Percentiles rank a stretch among this genome's conserved stretches.
These are phyloP conservation scores for Suillus occidentalis DNA, from an alignment of 768 basidiomycete genomes.

Conservation along the genomic window DNA sequence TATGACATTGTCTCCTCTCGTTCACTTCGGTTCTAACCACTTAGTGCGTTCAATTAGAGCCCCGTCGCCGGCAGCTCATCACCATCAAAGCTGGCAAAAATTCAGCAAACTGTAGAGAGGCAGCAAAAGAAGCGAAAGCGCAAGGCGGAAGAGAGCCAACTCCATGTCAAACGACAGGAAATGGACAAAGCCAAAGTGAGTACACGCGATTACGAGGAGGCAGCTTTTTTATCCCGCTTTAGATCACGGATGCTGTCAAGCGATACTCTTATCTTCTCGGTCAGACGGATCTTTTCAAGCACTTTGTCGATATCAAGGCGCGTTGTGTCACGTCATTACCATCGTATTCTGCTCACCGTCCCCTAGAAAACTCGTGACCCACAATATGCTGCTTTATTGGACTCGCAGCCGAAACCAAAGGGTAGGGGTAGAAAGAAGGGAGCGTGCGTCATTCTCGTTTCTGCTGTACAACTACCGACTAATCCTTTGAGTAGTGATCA, in stretches of 20 bases:
- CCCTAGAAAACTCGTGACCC: slow-evolving; percentile 84
- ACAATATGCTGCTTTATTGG: slow-evolving; percentile 87
- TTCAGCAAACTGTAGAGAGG: slow-evolving; percentile 39
- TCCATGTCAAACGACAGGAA: slow-evolving; percentile 70
- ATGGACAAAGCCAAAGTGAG: slow-evolving; percentile 87
- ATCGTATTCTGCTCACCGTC: not conserved
- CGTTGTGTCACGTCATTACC: slow-evolving; percentile 11
- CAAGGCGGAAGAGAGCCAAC: slow-evolving; percentile 68
- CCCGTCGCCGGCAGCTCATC: slow-evolving; percentile 26
- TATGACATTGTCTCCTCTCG: slow-evolving; percentile 7
- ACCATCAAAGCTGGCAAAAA: slow-evolving; percentile 34
- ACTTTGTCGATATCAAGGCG: slow-evolving; percentile 97
- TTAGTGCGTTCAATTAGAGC: slow-evolving; percentile 13
- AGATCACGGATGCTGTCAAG: slow-evolving; percentile 94
- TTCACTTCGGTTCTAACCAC: slow-evolving; percentile 10
- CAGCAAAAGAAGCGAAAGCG: slow-evolving; percentile 52
- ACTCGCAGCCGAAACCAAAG: slow-evolving; percentile 82
- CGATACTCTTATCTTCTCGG: slow-evolving; percentile 97
- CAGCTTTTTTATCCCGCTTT: slow-evolving; percentile 17
- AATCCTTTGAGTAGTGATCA: slow-evolving; percentile 53
- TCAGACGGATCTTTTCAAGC: slow-evolving; percentile 96
- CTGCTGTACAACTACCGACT: not conserved
- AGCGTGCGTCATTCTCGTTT: slow-evolving; percentile 43
- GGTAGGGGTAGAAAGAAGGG: slow-evolving; percentile 85
- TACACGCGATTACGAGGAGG: not conserved